These are phyloP conservation scores for Podosphaera fusca DNA, from an alignment of 2,329 filamentous ascomycete genomes.

Conservation along the genomic window DNA sequence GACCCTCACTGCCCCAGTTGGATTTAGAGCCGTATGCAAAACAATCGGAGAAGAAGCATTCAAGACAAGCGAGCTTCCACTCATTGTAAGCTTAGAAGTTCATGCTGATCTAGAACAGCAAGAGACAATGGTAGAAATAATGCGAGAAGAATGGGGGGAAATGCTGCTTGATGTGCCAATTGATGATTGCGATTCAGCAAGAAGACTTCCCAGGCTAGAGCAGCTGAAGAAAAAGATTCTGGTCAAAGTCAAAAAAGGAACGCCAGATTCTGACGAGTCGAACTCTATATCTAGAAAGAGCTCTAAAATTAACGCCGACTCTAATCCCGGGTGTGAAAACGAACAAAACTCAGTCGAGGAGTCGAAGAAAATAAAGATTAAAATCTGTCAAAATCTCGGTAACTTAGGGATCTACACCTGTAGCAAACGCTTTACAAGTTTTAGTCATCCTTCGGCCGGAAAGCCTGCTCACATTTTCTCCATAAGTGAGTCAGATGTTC, in stretches of 20 bases:
- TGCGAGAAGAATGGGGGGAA: slow-evolving; percentile 67
- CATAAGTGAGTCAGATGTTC: slow-evolving; percentile 38
- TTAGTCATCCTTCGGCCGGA: slow-evolving; percentile 39
- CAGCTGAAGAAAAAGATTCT: slow-evolving; percentile 61
- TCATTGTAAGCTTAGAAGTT: slow-evolving; percentile 84
- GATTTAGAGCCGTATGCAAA: slow-evolving; percentile 68
- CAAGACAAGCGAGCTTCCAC: slow-evolving; percentile 46
- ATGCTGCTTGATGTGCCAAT: slow-evolving; percentile 40
- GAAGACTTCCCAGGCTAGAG: slow-evolving; percentile 42
- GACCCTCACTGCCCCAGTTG: slow-evolving; percentile 65
- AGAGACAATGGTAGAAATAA: slow-evolving; percentile 78
- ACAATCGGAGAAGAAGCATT: slow-evolving; percentile 65
- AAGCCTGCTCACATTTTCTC: slow-evolving; percentile 45
- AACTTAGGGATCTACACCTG: slow-evolving; percentile 67
- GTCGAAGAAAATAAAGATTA: slow-evolving; percentile 13
- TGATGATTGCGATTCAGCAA: slow-evolving; percentile 21
- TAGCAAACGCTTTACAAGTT: slow-evolving; percentile 56
- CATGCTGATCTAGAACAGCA: slow-evolving; percentile 69
- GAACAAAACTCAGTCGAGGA: slow-evolving; percentile 6
- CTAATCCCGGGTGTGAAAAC: slow-evolving; percentile 14
- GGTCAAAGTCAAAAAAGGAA: slow-evolving; percentile 48
- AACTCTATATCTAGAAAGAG: not conserved
- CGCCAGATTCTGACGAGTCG: slow-evolving; percentile 6
- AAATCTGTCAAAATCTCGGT: slow-evolving; percentile 51
- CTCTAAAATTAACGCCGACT: slow-evolving; percentile 7